phyloP scores from a whole-genome alignment of 176 grass and related monocot species.

The Carex littledalei region DNA sequence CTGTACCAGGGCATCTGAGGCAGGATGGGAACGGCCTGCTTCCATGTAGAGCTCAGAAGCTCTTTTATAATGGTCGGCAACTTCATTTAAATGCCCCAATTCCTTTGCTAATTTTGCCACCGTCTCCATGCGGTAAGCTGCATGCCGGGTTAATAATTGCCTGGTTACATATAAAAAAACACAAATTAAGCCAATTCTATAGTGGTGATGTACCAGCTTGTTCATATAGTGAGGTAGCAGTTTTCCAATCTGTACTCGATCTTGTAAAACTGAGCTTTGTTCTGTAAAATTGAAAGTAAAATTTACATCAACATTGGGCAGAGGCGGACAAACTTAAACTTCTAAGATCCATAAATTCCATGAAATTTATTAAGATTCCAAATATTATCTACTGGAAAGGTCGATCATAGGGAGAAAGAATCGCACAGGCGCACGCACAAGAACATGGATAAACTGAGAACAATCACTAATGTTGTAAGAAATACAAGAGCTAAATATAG shows the following conservation, averaged over 20 bases:
- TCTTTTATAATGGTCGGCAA: slow-evolving; percentile 71
- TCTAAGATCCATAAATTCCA: not conserved
- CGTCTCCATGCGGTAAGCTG: slow-evolving; percentile 95
- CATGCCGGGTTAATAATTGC: slow-evolving; percentile 62
- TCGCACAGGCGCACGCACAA: not conserved
- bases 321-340: not conserved
- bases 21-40: slow-evolving; percentile 88
- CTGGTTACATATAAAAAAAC: not conserved
- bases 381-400: not conserved
- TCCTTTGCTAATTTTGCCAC: slow-evolving; percentile 91
- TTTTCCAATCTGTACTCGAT: slow-evolving; percentile 93
- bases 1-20: slow-evolving; percentile 92
- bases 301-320: not conserved
- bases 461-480: not conserved
- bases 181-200: not conserved
- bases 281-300: slow-evolving; percentile 35
- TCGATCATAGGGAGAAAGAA: not conserved
- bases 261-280: slow-evolving; percentile 97
- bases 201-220: slow-evolving; percentile 63
- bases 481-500: not conserved
- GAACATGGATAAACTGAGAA: not conserved
- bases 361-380: not conserved
- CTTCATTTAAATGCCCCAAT: slow-evolving; percentile 75
- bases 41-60: slow-evolving; percentile 91
- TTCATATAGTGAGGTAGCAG: slow-evolving; percentile 81